Conservation (phyloP, 371 early-diverging fungal species). For the Coemansia sp. region DNA sequence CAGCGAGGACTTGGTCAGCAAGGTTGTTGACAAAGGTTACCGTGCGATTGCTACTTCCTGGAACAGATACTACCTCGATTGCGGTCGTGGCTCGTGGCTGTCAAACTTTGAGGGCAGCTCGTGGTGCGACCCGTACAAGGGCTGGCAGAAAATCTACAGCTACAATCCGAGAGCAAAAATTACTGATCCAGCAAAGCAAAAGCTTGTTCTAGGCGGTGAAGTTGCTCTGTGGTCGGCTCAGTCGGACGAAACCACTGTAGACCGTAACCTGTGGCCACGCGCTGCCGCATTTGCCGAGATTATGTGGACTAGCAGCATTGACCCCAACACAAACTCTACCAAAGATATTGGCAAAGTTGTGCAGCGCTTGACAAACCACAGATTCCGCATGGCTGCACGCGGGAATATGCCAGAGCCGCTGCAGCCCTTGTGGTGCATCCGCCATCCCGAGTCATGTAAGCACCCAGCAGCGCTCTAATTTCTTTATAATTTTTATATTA, state of each 20-base stretch:
- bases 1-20: constrained; percentile 42
- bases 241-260: constrained; percentile 63
- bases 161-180: constrained; percentile 68
- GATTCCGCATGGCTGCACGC: constrained; percentile 68
- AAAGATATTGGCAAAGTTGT: constrained; percentile 60
- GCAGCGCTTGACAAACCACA: constrained; percentile 69
- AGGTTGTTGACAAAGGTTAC: constrained; percentile 53
- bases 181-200: constrained; percentile 55
- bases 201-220: constrained; percentile 59
- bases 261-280: constrained; percentile 73
- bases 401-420: constrained; percentile 67
- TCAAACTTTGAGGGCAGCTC: constrained; percentile 57
- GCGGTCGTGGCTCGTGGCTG: constrained; percentile 54
- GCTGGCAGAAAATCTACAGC: constrained; percentile 75
- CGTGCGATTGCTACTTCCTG: constrained; percentile 50
- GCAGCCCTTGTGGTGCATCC: constrained; percentile 69
- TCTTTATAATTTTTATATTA: not conserved
- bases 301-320: constrained; percentile 72
- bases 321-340: constrained; percentile 47
- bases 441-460: constrained; percentile 65
- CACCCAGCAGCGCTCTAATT: constrained; percentile 16
- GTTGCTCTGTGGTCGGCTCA: constrained; percentile 78
- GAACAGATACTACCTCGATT: constrained; percentile 52
- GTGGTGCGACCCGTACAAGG: constrained; percentile 80
- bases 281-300: constrained; percentile 70